Evolutionary conservation across 306 rosid species (phyloP), one percentile per base, ranked within the genome.

Genomic region (Astragalus glycyphyllos): DNA sequence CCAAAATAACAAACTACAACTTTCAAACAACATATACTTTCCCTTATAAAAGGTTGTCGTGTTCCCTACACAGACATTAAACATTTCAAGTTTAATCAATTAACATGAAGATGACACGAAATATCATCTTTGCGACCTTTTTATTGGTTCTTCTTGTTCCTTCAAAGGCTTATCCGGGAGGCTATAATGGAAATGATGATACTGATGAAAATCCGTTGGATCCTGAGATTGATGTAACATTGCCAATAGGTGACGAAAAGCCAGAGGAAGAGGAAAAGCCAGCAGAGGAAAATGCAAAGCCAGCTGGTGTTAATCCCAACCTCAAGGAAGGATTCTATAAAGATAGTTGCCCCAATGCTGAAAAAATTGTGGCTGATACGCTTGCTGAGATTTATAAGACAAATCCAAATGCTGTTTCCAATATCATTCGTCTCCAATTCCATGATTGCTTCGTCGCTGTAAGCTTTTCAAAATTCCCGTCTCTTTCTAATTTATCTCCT

Each of bases 381-480:
- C 26, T 85, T 4, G 9, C 5, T 0, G 14, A 12, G 0, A 66
- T 64, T 7, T 8, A 23, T 5, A 6, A 6, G 12, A 2, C 0
- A 0, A 78, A 92, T 65, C 85, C 63, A 31, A 11, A 41, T 1
- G 72, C 77, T 4, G 17, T 81, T 2, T 80, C 87, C 14, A 61
- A 17, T 59, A 5, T 92, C 71, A 0, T 92, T 16, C 90, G 98
- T 69, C 88, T 88, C 15, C 71, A 73, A 1, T 90, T 86, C 84
- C 97, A 90, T 14, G 97, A 92, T 31, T 92, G 97, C 80, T 85
- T 88, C 40, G 92, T 92, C 10, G 79, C 49, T 41, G 96, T 92
- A 77, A 80, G 83, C 8, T 35, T 56, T 40, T 17, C 49, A n/a
- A 40, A 16, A 34, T 1, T 42, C 35, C 17, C 14, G 29, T 35